These are phyloP conservation scores for Xylaria multiplex DNA, from an alignment of 2,329 filamentous ascomycete genomes.

Conservation along the genomic window DNA sequence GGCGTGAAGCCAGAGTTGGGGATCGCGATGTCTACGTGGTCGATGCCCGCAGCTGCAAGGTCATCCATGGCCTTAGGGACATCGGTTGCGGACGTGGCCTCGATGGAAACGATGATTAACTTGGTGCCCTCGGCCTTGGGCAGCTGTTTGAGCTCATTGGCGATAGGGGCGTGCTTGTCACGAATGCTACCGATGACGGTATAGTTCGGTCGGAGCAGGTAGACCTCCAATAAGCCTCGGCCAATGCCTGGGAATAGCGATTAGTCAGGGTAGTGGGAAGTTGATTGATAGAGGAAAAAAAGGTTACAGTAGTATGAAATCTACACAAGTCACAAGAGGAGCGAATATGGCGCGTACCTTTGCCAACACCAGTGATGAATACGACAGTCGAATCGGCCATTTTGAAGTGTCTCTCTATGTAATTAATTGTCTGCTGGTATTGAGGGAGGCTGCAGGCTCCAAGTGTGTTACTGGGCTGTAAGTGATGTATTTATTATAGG, in stretches of 20 bases:
- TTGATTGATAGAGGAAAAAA: neutral
- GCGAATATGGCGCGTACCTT: neutral
- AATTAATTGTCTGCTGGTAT: too few relatives aligned
- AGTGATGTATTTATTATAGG: too few relatives aligned
- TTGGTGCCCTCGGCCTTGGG: constrained; percentile 9
- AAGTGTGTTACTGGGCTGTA: too few relatives aligned
- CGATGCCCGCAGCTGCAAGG: neutral
- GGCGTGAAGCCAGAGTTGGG: constrained; percentile 12
- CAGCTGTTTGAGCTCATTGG: neutral
- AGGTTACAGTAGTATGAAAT: too few relatives aligned
- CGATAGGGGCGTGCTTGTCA: neutral
- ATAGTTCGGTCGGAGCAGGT: constrained; percentile 8
- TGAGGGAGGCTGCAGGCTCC: too few relatives aligned
- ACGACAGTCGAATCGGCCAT: constrained; percentile 10
- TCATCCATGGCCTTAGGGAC: constrained; percentile 3
- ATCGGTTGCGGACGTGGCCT: constrained; percentile 10
- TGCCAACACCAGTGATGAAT: constrained; percentile 8
- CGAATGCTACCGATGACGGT: constrained; percentile 25
- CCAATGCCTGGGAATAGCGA: constrained; percentile 1
- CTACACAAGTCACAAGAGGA: too few relatives aligned
- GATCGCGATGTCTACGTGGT: constrained; percentile 21
- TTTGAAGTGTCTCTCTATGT: neutral
- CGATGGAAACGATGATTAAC: constrained; percentile 21
- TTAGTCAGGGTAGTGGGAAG: neutral
- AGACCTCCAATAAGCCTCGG: neutral